Base-by-base conservation (phyloP, 768 basidiomycete species). In the Heimioporus sp. region DNA sequence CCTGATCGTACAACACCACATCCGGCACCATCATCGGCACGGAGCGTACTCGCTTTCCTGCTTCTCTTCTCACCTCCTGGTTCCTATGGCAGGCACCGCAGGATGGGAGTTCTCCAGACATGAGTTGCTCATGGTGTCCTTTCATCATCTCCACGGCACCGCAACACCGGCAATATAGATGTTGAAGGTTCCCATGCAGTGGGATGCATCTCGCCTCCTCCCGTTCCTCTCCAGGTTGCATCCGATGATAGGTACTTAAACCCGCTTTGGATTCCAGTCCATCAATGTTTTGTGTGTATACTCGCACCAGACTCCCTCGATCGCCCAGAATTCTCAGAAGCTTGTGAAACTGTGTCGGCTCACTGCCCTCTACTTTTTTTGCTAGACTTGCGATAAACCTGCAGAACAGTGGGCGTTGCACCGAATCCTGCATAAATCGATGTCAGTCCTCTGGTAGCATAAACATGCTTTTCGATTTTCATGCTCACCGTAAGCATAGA, bases 201-300 rank as follows among this genome's bases (percentile, higher is more conserved):
- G 28, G 46, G 20, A 39, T 38, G n/a, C 37, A 47, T 16, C 19
- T 38, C 20, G 10, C 28, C 8, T 21, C 3, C 28, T 17, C 6
- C 20, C 9, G 13, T 37, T 28, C 3, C 10, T 47, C 7, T 30
- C 17, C 20, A 10, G 9, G 10, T 10, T 13, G 19, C 15, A 17
- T 39, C 20, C n/a, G 37, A 47, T 47, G 46, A 38, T 47, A 47
- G 2, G 46, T 47, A 3, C 24, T n/a, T 17, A 47, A 11, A 1
- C 28, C 46, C 8, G 20, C 46, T 17, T 38, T 39, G 5, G 9
- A 8, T 37, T 47, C 37, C 10, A 47, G 46, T 2, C 37, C 15
- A 30, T 47, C 46, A 9, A 47, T 47, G n/a, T 47, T 47, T 6
- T 47, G 37, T 4, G 46, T 47, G 19, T 47, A 47, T n/a, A 39